A percentile compares a stretch with the other conserved stretches of the same genome.
Evolutionary conservation across 2,329 filamentous ascomycete species (phyloP).

Genomic region (Xylaria sp.): DNA sequence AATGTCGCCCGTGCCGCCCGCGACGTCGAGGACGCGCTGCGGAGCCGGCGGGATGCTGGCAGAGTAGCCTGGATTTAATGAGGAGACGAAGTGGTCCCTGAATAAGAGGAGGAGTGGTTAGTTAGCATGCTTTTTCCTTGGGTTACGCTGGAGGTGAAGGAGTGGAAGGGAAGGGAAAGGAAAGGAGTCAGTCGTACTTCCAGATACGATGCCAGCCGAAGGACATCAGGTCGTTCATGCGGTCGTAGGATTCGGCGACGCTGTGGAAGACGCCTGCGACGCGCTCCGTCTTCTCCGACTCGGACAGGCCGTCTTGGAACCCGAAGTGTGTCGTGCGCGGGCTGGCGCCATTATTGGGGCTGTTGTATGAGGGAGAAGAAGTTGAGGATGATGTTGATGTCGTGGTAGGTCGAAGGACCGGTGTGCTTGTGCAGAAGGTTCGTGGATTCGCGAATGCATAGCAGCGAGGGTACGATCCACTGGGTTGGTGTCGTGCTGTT

Average conservation of each 20-base stretch:
- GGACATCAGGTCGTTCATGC: conserved; percentile 99
- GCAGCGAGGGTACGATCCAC: conserved; percentile 15
- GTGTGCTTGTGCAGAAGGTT: conserved; percentile 43
- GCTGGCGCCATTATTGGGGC: conserved; percentile 24
- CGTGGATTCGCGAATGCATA: conserved; percentile 27
- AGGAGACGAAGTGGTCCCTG: conserved; percentile 90
- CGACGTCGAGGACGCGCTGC: conserved; percentile 90
- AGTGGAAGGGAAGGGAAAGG: conserved; percentile 5
- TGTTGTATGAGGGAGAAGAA: conserved; percentile 11
- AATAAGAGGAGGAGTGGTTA: background rate
- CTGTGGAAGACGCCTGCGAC: conserved; percentile 94
- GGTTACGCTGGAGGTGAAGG: background rate
- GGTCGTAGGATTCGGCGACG: conserved; percentile 93
- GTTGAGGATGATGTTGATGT: conserved; percentile 19
- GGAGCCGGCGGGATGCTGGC: conserved; percentile 57
- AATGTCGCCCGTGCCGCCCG: conserved; percentile 96
- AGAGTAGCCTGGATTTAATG: conserved; percentile 82
- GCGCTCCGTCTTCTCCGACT: conserved; percentile 76
- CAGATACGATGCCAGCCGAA: conserved; percentile 95
- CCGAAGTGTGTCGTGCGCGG: conserved; percentile 85
- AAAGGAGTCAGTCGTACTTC: conserved; percentile 66
- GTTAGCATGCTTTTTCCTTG: conserved; percentile 5
- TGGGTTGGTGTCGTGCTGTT: conserved; percentile 34
- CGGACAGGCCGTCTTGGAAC: conserved; percentile 80
- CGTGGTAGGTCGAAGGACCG: conserved; percentile 38